Base-by-base conservation (phyloP, 495 filamentous ascomycete genomes). In the Pseudevernia furfuracea region DNA sequence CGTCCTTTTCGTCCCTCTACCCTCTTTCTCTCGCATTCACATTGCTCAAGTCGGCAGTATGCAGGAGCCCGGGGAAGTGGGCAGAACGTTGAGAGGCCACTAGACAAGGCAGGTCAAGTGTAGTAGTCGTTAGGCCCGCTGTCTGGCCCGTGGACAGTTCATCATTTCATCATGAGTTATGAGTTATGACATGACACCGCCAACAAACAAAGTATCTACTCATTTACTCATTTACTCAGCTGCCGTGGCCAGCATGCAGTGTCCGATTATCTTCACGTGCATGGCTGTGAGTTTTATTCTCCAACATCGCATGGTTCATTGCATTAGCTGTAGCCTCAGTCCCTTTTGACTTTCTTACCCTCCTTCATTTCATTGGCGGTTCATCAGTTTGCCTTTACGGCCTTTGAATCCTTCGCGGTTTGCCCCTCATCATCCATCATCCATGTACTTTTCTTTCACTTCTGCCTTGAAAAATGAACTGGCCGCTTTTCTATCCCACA, bases 261-360 rank as follows among this genome's bases (percentile, higher is more conserved):
- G 25, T 52, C 12, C 15, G 25, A 28, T 4, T 52, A 1, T 30
- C 25, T 12, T 30, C 25, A 11, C 25, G 25, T 34, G 32, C 21
- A 61, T 61, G n/a, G 30, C 5, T 0, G 7, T 32, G 19, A 32
- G 21, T 25, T 21, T 30, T 55, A 34, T 25, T 21, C 52, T 55
- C 30, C 52, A 30, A 34, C 6, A 7, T 55, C 52, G 52, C 52
- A 55, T 55, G 19, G 15, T 43, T 23, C 37, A 46, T 28, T 52
- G 48, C 60, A 62, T 43, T 38, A 44, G 53, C 37, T 39, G 37
- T 32, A 62, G 32, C 25, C 32, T 53, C 28, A 61, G 5, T 32
- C 34, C 15, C 44, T 25, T 36, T 48, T 49, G 7, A 30, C 25
- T 28, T 48, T 38, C 39, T 19, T 53, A 1, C 25, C 8, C 52